Base-by-base conservation (phyloP, 345 rosid genomes). In the Nasturtium officinale region DNA sequence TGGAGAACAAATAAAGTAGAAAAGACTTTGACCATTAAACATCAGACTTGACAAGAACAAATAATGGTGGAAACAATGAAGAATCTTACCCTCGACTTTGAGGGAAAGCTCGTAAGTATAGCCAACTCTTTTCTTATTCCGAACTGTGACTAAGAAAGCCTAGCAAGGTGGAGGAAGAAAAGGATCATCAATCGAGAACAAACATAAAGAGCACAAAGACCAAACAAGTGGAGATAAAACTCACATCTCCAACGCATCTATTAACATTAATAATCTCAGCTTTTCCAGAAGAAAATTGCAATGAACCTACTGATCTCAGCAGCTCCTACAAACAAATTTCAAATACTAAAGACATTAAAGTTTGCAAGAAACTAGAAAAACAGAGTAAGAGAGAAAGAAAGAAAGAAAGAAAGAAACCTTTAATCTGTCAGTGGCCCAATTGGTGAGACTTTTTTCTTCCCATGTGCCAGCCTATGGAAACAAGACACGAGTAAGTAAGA, bases 401-500 rank as follows among this genome's bases (percentile, higher is more conserved):
- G 25, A 38, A 78, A 61, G 30, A 55, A n/a, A n/a, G n/a, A n/a
- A n/a, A 28, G 63, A 30, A 72, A 88, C 98, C 97, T 87, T 87
- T 51, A 93, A 82, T 79, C 98, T 85, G 0, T 87, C 83, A 33
- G 71, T 79, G 26, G 98, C 96, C 98, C 97, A 91, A 54, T 81
- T 83, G n/a, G 87, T 91, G 61, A 94, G 89, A 76, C 64, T 87
- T 63, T 91, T 94, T 76, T 94, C 97, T 80, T 94, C 98, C 98
- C 98, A 94, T 56, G 98, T 94, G 35, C 97, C 98, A 26, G 97
- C 98, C 98, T 94, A 61, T 7, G 52, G 3, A 20, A 28, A 30
- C 69, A 18, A 50, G 17, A 26, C 11, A 48, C 53, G 46, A 46
- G 18, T 65, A 29, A 38, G 17, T 59, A 30, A 42, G 55, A 58